phyloP scores from a whole-genome alignment of 75 land plant species.

The Pinus albicaulis region DNA sequence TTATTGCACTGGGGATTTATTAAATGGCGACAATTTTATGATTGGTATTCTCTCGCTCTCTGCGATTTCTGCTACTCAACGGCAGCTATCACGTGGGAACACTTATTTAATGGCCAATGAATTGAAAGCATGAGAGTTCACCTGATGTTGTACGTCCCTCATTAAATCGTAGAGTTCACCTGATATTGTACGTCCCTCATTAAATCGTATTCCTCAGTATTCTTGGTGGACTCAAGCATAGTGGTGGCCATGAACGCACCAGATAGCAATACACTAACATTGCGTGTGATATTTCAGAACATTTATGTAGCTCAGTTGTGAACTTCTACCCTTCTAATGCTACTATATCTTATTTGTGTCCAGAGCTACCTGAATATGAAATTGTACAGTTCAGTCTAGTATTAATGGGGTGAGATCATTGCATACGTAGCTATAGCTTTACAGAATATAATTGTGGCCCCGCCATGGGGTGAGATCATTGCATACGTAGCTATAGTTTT shows the following conservation, averaged over 20 bases:
- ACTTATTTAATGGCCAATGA: conserved; percentile 46
- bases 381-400: too few relatives aligned
- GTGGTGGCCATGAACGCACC: neutral
- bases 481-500: too few relatives aligned
- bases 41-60: conserved; percentile 44
- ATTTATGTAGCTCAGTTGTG: too few relatives aligned
- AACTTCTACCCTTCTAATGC: too few relatives aligned
- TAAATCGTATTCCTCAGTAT: neutral
- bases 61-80: conserved; percentile 34
- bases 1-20: conserved; percentile 10
- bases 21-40: conserved; percentile 44
- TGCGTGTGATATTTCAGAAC: too few relatives aligned
- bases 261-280: neutral
- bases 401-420: too few relatives aligned
- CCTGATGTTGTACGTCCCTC: neutral
- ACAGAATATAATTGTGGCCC: too few relatives aligned
- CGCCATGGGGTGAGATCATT: too few relatives aligned
- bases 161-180: neutral
- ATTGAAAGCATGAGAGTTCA: neutral
- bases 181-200: neutral
- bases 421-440: too few relatives aligned
- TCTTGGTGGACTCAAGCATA: neutral
- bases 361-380: too few relatives aligned
- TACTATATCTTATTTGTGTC: too few relatives aligned
- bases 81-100: conserved; percentile 62